Evolutionary conservation across 306 rosid species (phyloP), one percentile per base, ranked within the genome.

Genomic region (Trichosanthes cucumerina): DNA sequence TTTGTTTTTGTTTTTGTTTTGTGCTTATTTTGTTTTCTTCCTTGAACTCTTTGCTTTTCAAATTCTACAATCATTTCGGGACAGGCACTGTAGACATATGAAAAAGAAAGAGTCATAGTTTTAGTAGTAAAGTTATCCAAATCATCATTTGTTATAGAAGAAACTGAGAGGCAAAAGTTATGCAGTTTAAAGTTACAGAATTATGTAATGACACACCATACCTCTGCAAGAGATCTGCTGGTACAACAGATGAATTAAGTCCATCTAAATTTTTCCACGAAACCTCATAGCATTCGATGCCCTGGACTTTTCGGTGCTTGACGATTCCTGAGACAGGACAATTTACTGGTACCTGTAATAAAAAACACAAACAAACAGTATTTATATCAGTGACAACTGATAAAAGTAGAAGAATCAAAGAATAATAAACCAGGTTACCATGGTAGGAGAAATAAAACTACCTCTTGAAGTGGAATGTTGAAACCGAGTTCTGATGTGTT

Each of bases 31-130:
- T 82, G 92, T 77, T 88, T 86, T 86, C 83, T 92, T 64, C 39
- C 70, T 77, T 81, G 83, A 69, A 79, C 89, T 74, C 46, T 88
- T 79, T 75, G 83, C 86, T 88, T 89, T 64, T 86, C 84, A 33
- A 85, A 90, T 84, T 88, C 96, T 49, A 76, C 65, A 80, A 90
- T 90, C 87, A 88, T 90, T 90, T 92, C 93, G 4, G 90, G 91
- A 81, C 96, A 92, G 44, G 97, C 97, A 81, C 97, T 92, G 88
- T 28, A 54, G 83, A 75, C 65, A 78, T 75, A 13, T 16, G 62
- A 79, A 68, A 14, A 39, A 28, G 36, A 64, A 60, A 60, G 71
- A 78, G 31, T 33, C 8, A 2, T 23, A 15, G 10, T 63, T 13
- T 15, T 65, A 49, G 39, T 70, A 57, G 66, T 26, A 46, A 60